These are phyloP conservation scores for Metarhizium anisopliae DNA, from an alignment of 2,329 filamentous ascomycete genomes.

Conservation along the genomic window DNA sequence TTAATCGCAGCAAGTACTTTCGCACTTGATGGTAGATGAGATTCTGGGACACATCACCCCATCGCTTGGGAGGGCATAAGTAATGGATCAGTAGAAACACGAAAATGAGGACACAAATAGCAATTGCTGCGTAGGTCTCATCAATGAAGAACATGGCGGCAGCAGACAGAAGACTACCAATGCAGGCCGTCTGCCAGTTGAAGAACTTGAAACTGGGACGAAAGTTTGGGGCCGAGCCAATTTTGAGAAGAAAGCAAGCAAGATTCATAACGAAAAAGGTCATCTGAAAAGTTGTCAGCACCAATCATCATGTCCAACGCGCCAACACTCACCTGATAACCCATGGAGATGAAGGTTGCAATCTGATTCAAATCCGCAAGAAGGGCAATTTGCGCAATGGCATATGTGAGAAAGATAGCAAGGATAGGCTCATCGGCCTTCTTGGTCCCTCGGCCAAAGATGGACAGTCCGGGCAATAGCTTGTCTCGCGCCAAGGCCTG, in stretches of 20 bases:
- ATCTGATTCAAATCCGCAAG: constrained; percentile 81
- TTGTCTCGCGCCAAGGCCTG: constrained; percentile 75
- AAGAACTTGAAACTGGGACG: constrained; percentile 84
- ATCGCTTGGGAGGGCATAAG: constrained; percentile 73
- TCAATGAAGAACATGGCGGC: constrained; percentile 87
- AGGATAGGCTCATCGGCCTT: constrained; percentile 65
- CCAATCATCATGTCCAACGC: background rate
- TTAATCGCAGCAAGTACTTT: constrained; percentile 76
- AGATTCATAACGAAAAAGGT: constrained; percentile 85
- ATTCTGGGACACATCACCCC: constrained; percentile 85
- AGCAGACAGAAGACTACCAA: constrained; percentile 67
- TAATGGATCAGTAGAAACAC: constrained; percentile 82
- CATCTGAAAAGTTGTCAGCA: constrained; percentile 42
- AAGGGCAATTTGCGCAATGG: constrained; percentile 69
- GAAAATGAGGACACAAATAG: constrained; percentile 63
- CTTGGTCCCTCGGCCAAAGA: constrained; percentile 67
- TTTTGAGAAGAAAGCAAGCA: constrained; percentile 77
- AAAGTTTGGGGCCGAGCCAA: constrained; percentile 83
- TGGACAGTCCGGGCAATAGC: constrained; percentile 63
- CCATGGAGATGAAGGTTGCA: constrained; percentile 83
- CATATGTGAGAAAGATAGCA: constrained; percentile 68
- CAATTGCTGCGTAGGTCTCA: constrained; percentile 67
- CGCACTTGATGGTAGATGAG: constrained; percentile 79
- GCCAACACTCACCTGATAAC: constrained; percentile 52
- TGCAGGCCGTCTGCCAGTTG: constrained; percentile 71